Percentiles rank a stretch among this genome's conserved stretches.
phyloP scores from a whole-genome alignment of 2,329 filamentous ascomycete species.

The Aspergillus sp. region DNA sequence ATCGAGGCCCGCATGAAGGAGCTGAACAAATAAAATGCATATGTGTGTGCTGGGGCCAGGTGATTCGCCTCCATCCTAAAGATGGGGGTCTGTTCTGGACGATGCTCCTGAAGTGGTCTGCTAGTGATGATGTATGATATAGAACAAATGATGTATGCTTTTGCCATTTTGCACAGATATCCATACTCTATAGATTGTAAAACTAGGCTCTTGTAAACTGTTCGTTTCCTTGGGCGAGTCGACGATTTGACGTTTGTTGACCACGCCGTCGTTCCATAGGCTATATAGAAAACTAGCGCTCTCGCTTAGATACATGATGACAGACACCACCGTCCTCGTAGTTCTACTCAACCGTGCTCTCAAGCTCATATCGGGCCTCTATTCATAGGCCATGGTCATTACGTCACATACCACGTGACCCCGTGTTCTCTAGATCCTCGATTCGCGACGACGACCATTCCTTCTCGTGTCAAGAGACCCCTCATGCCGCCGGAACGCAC shows the following conservation, averaged over 20 bases:
- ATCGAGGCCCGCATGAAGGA: conserved; percentile 63
- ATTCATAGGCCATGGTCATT: neutral
- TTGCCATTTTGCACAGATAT: neutral
- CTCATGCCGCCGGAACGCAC: conserved; percentile 44
- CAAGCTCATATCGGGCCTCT: too few relatives aligned
- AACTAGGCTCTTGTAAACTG: too few relatives aligned
- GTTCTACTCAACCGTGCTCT: too few relatives aligned
- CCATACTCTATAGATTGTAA: neutral
- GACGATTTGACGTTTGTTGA: too few relatives aligned
- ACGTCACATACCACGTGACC: conserved; percentile 25
- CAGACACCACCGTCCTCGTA: too few relatives aligned
- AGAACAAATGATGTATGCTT: neutral
- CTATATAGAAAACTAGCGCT: neutral
- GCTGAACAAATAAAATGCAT: conserved; percentile 60
- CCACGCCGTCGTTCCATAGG: neutral
- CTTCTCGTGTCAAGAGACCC: conserved; percentile 27
- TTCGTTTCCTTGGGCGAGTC: too few relatives aligned
- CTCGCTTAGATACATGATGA: neutral
- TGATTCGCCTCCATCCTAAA: neutral
- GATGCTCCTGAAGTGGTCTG: neutral
- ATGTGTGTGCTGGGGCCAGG: neutral
- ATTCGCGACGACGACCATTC: conserved; percentile 13
- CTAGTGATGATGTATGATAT: neutral
- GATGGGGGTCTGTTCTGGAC: neutral
- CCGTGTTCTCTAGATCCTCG: conserved; percentile 13